Evolutionary conservation across 768 basidiomycete genomes (phyloP).

Genomic region (Leccinum longicurvipes): DNA sequence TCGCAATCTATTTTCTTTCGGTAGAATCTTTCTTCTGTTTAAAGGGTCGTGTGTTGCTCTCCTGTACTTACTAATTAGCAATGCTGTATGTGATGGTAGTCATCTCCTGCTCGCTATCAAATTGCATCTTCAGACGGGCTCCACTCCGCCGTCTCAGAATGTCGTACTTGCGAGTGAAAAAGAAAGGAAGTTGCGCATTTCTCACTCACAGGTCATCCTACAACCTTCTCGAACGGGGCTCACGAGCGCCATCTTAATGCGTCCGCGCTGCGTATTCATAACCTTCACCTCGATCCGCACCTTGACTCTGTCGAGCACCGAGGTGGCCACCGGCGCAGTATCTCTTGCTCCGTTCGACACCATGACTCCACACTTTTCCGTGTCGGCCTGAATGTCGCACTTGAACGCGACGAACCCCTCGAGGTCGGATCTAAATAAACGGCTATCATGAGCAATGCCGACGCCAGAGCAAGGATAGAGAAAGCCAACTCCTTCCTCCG

Average conservation of each 20-base stretch:
- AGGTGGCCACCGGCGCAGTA: constrained; percentile 53
- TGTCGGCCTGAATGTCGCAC: constrained; percentile 82
- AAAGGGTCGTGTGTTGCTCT: constrained; percentile 1
- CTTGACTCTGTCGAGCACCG: constrained; percentile 90
- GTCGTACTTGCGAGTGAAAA: no score
- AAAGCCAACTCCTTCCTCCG: no score
- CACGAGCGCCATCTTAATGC: constrained; percentile 79
- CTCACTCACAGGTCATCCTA: constrained; percentile 19
- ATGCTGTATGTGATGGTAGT: neutral
- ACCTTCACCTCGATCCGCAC: constrained; percentile 91
- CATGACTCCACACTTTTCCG: constrained; percentile 83
- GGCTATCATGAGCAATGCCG: neutral
- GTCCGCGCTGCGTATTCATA: constrained; percentile 85
- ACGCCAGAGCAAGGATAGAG: no score
- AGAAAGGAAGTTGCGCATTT: neutral
- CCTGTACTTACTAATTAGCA: constrained; percentile 7
- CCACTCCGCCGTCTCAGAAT: no score
- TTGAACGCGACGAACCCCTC: constrained; percentile 96
- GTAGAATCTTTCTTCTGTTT: neutral
- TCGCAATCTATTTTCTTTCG: neutral
- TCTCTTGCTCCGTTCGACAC: constrained; percentile 44
- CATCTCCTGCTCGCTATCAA: neutral
- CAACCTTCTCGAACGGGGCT: constrained; percentile 52
- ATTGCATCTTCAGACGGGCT: no score
- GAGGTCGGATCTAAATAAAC: constrained; percentile 81